Conservation (phyloP, 139 green algal species). For the Chlamydomonas sp. region DNA sequence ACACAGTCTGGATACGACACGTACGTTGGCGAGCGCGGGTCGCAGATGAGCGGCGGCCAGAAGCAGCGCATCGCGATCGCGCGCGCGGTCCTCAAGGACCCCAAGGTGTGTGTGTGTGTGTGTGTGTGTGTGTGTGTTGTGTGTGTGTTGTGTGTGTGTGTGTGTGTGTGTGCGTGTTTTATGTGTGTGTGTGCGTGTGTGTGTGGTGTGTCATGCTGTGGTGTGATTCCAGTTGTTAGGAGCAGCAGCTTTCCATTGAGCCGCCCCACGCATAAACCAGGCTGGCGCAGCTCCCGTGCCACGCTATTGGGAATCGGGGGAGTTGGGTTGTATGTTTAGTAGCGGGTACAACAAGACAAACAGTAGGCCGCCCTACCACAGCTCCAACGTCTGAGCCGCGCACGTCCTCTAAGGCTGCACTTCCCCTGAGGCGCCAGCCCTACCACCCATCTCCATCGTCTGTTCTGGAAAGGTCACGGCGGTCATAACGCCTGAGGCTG, state of each 20-base stretch:
- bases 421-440: no score
- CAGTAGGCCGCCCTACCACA: no score
- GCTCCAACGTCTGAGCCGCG: no score
- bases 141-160: background rate
- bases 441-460: no score
- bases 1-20: slow-evolving; percentile 38
- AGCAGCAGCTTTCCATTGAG: background rate
- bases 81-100: slow-evolving; percentile 58
- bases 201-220: background rate
- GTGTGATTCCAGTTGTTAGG: background rate
- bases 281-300: background rate
- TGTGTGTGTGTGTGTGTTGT: background rate
- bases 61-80: slow-evolving; percentile 85
- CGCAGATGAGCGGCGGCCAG: slow-evolving; percentile 55
- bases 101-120: slow-evolving; percentile 8
- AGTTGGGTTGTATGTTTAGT: no score
- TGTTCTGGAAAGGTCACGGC: no score
- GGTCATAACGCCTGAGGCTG: no score
- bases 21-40: slow-evolving; percentile 21
- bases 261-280: background rate
- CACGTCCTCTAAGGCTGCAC: no score
- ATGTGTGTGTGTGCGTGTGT: background rate
- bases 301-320: no score
- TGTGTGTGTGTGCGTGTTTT: background rate
- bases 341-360: no score